Base-by-base conservation (phyloP, 768 basidiomycete species). In the Vishniacozyma victoriae region DNA sequence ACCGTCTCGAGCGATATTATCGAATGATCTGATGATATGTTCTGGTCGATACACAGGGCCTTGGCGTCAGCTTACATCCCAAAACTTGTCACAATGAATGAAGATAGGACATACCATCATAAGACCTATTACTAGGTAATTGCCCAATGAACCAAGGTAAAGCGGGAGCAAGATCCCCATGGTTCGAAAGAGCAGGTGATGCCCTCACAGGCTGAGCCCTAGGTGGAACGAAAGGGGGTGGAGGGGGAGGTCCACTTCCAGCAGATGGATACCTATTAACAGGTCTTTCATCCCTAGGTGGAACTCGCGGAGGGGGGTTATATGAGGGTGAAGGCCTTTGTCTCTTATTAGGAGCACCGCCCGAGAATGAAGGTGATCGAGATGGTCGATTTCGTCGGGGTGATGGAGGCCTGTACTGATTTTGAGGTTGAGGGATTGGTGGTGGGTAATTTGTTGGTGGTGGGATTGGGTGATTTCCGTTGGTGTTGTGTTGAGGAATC, bases 21-120 rank as follows among this genome's bases (percentile, higher is more conserved):
- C 78, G 71, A 95, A 84, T 24, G 89, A 64, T 52, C 84, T 83
- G 82, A 96, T 84, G 31, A 93, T 75, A 70, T 93, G 90, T 24
- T 95, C 91, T 1, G 85, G 84, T 48, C 87, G 78, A 74, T 93
- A 93, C 31, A 88, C 79, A 7, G 91, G 91, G 3, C 90, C 90
- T n/a, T 92, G 57, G 27, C 9, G 29, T 33, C 29, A 33, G 29
- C n/a, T 33, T 33, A 33, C 9, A n/a, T n/a, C 9, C 29, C 29
- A n/a, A 33, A n/a, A 9, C n/a, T 9, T 9, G 20, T n/a, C 31
- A 41, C 31, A 45, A 38, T 35, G 44, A 48, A 55, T 46, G 24
- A 44, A 50, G 40, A 24, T 3, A 11, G 46, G 16, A 77, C 82
- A 59, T 55, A 90, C 90, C 92, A 72, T 95, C 87, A 69, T 95